phyloP scores from a whole-genome alignment of 169 alveolate genomes.

The Plasmodium chabaudi region DNA sequence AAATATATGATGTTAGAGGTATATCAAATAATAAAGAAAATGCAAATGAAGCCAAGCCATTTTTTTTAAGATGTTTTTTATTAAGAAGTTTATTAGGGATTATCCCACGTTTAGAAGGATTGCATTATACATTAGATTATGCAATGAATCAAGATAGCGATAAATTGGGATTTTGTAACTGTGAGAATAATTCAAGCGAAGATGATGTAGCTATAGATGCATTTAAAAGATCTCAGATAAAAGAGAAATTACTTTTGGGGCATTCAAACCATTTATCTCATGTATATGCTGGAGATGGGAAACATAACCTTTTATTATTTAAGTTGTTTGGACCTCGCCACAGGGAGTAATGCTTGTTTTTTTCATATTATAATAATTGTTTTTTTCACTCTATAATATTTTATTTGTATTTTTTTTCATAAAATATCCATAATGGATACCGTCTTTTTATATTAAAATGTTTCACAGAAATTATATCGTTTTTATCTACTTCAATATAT shows the following conservation, averaged over 20 bases:
- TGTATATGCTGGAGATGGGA: conserved; percentile 72
- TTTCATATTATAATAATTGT: neutral
- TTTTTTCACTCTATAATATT: neutral
- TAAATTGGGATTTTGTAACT: conserved; percentile 35
- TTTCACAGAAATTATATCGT: too few species aligned
- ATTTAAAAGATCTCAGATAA: conserved; percentile 2
- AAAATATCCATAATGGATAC: too few species aligned
- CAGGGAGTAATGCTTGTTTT: neutral
- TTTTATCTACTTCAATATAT: too few species aligned
- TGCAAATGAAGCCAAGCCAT: conserved; percentile 54
- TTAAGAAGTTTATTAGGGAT: conserved; percentile 38
- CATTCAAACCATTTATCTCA: conserved; percentile 66
- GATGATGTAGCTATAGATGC: conserved; percentile 1
- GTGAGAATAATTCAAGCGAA: conserved; percentile 7
- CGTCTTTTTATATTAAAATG: too few species aligned
- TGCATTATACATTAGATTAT: conserved; percentile 59
- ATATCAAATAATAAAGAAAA: conserved; percentile 68
- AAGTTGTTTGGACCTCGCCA: conserved; percentile 12
- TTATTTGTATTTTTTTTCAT: neutral
- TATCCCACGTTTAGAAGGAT: conserved; percentile 61
- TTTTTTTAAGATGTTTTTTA: conserved; percentile 50
- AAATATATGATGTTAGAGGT: conserved; percentile 52
- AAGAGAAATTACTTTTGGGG: conserved; percentile 10
- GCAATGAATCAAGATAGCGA: conserved; percentile 51
- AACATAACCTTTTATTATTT: conserved; percentile 32